phyloP scores from a whole-genome alignment of 164 flowering plant genomes.

The Magnolia officinalis region DNA sequence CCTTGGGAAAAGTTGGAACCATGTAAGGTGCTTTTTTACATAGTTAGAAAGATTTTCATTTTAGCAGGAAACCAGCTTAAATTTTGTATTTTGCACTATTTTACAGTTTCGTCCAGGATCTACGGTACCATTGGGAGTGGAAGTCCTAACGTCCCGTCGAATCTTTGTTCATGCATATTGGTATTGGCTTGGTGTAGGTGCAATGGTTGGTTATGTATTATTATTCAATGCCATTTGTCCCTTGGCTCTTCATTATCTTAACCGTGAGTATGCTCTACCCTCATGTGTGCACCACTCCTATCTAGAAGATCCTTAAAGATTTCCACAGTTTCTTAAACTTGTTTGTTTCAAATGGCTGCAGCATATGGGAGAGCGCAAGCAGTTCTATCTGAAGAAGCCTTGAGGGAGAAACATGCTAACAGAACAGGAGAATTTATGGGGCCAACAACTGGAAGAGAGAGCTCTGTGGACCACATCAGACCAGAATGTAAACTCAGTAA shows the following conservation, averaged over 20 bases:
- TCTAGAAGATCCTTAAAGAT: neutral
- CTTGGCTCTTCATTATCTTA: conserved; percentile 28
- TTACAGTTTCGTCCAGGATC: conserved; percentile 5
- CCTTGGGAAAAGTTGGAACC: conserved; percentile 41
- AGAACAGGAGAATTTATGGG: conserved; percentile 14
- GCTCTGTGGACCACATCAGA: neutral
- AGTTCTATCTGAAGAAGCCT: conserved; percentile 24
- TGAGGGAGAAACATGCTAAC: conserved; percentile 14
- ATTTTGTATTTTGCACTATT: neutral
- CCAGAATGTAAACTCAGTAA: neutral
- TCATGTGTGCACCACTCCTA: neutral
- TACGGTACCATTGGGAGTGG: conserved; percentile 17
- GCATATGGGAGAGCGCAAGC: conserved; percentile 31
- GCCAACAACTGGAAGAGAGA: conserved; percentile 8
- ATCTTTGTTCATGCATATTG: conserved; percentile 20
- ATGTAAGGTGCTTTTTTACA: conserved; percentile 22
- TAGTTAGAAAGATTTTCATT: neutral
- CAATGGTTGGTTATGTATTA: conserved; percentile 26
- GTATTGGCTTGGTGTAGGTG: conserved; percentile 37
- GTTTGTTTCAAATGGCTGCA: conserved; percentile 12
- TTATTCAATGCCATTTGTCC: conserved; percentile 30
- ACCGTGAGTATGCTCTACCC: conserved; percentile 20
- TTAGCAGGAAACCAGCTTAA: neutral
- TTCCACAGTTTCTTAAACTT: neutral
- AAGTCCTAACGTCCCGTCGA: conserved; percentile 14